Conservation (phyloP, 2,329 filamentous ascomycete genomes). For the Metarhizium brunneum region DNA sequence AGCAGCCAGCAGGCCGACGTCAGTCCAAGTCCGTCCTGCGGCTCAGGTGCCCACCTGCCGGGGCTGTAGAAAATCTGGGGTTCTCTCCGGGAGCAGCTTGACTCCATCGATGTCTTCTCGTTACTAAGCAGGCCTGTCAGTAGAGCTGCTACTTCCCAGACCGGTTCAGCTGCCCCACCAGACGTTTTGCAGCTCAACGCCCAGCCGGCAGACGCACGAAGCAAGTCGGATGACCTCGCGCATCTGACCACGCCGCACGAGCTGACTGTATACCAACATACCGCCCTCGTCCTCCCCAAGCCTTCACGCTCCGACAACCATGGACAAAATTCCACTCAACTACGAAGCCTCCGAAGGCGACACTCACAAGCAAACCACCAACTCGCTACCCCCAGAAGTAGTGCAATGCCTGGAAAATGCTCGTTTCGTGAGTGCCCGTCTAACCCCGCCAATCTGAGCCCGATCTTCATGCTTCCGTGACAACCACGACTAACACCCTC, state of each 20-base stretch:
- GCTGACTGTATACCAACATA: neutral
- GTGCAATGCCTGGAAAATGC: slow-evolving; percentile 88
- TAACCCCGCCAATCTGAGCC: neutral
- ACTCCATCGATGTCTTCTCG: neutral
- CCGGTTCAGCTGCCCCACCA: neutral
- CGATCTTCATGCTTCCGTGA: neutral
- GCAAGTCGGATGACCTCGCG: neutral
- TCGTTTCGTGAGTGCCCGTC: slow-evolving; percentile 61
- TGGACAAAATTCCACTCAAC: slow-evolving; percentile 61
- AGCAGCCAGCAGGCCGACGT: slow-evolving; percentile 1
- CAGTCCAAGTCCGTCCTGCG: neutral
- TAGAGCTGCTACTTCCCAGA: neutral
- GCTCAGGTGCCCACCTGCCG: neutral
- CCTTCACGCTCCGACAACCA: slow-evolving; percentile 13
- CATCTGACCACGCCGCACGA: neutral
- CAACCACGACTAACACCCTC: neutral
- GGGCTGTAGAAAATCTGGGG: neutral
- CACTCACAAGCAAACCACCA: slow-evolving; percentile 60
- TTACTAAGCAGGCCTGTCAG: neutral
- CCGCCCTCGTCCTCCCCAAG: neutral
- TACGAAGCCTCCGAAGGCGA: slow-evolving; percentile 67
- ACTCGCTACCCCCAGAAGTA: slow-evolving; percentile 71
- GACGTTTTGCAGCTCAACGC: no score
- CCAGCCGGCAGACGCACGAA: no score
- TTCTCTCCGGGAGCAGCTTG: neutral